These are phyloP conservation scores for Aspergillus asperescens DNA, from an alignment of 495 filamentous ascomycete species.

Conservation along the genomic window DNA sequence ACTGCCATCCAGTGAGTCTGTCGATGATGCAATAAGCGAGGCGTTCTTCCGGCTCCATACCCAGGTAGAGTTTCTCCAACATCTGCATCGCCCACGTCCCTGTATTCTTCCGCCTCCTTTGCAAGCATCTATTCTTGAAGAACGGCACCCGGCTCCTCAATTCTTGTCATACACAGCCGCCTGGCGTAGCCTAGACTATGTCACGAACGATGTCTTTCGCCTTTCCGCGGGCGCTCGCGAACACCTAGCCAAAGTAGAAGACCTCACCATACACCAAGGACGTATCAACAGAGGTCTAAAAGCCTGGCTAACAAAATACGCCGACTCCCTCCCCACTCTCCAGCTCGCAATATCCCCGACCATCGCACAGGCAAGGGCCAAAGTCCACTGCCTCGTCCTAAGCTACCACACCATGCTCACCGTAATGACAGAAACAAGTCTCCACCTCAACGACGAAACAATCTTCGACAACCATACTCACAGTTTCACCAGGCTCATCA, in stretches of 20 bases:
- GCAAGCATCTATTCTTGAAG: neutral
- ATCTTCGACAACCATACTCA: conserved; percentile 38
- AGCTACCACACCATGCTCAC: conserved; percentile 43
- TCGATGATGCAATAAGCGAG: neutral
- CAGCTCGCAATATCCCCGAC: neutral
- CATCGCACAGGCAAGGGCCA: neutral
- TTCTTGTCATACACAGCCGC: conserved; percentile 1
- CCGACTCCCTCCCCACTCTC: neutral
- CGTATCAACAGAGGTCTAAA: neutral
- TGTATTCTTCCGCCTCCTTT: neutral
- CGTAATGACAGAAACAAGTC: conserved; percentile 41
- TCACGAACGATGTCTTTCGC: neutral
- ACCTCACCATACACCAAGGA: neutral
- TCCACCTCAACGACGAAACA: conserved; percentile 30
- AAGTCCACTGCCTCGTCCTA: conserved; percentile 29
- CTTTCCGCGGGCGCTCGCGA: neutral
- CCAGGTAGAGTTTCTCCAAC: conserved; percentile 1
- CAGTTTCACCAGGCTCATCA: conserved; percentile 36
- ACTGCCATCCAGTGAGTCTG: neutral
- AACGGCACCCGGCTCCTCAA: too few species aligned
- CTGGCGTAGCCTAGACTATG: conserved; percentile 1
- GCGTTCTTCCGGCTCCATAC: conserved; percentile 5
- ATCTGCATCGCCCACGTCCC: neutral
- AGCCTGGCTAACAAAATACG: neutral
- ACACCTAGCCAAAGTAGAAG: neutral